A percentile compares a stretch with the other conserved stretches of the same genome.
Evolutionary conservation across 768 basidiomycete species (phyloP).

Genomic region (Lepiota subincarnata): DNA sequence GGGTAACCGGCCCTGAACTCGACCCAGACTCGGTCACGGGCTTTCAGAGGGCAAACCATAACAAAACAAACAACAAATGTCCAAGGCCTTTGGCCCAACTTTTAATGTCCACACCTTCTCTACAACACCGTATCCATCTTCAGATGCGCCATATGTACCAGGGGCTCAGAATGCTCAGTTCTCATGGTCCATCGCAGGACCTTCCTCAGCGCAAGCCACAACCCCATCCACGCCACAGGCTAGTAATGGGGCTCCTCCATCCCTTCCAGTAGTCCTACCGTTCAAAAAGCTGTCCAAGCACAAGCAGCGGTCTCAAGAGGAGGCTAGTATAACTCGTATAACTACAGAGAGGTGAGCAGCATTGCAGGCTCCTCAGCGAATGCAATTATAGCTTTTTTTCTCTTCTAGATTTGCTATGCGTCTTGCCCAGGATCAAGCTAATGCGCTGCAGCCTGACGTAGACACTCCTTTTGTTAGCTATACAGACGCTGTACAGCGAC

Average conservation of each 20-base stretch:
- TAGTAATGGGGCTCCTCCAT: not conserved
- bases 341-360: slow-evolving; percentile 41
- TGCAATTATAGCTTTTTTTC: not conserved
- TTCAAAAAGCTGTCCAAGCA: slow-evolving; percentile 21
- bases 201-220: slow-evolving; percentile 4
- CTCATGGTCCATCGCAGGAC: slow-evolving; percentile 10
- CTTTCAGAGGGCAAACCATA: slow-evolving; percentile 31
- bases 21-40: slow-evolving; percentile 29
- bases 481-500: slow-evolving; percentile 60
- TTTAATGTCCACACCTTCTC: slow-evolving; percentile 22
- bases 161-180: slow-evolving; percentile 11
- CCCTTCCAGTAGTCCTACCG: slow-evolving; percentile 8
- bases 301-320: slow-evolving; percentile 46
- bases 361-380: not conserved
- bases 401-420: slow-evolving; percentile 46
- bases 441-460: slow-evolving; percentile 58
- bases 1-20: slow-evolving; percentile 34
- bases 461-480: slow-evolving; percentile 65
- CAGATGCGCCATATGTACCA: slow-evolving; percentile 10
- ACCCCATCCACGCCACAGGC: not conserved
- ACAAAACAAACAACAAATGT: slow-evolving; percentile 41
- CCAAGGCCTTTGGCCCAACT: slow-evolving; percentile 27
- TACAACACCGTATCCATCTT: slow-evolving; percentile 18
- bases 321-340: slow-evolving; percentile 41
- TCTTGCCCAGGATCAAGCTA: slow-evolving; percentile 59